Percentiles rank a stretch among this genome's conserved stretches.
Evolutionary conservation across 768 basidiomycete genomes (phyloP).

Genomic region (Thelephora ganbajun): DNA sequence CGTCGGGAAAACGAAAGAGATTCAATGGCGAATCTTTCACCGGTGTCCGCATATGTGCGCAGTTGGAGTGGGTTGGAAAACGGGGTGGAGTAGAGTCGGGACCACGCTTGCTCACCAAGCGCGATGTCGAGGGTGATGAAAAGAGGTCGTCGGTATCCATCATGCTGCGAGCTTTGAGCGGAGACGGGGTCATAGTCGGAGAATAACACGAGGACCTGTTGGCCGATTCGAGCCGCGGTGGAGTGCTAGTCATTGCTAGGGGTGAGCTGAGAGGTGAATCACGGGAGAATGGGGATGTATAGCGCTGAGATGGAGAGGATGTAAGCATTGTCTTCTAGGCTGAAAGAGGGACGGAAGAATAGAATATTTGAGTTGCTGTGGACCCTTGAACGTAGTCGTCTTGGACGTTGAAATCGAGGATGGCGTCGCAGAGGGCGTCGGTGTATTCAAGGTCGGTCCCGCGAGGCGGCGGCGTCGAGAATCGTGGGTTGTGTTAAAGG

Average conservation of each 20-base stretch:
- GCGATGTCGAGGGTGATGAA: background rate
- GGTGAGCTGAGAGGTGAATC: background rate
- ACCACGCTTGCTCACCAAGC: background rate
- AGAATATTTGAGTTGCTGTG: background rate
- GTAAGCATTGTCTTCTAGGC: background rate
- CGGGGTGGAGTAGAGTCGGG: background rate
- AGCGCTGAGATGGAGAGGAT: background rate
- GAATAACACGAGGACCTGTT: background rate
- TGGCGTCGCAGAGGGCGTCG: too few species aligned
- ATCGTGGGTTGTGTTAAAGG: too few species aligned
- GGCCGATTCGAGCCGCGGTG: background rate
- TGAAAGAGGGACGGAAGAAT: background rate
- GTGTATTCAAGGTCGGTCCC: too few species aligned
- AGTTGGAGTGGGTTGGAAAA: background rate
- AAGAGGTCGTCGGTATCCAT: background rate
- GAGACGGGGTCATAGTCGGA: background rate
- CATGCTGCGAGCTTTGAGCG: background rate
- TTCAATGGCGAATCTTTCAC: constrained; percentile 19
- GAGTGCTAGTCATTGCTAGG: background rate
- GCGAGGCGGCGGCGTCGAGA: too few species aligned
- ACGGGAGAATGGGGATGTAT: background rate
- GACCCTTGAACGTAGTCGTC: too few species aligned
- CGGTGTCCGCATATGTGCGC: constrained; percentile 4
- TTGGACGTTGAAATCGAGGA: too few species aligned
- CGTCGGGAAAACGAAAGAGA: constrained; percentile 6